phyloP scores from a whole-genome alignment of 257 asterid genomes.

The Fraxinus cuspidata region DNA sequence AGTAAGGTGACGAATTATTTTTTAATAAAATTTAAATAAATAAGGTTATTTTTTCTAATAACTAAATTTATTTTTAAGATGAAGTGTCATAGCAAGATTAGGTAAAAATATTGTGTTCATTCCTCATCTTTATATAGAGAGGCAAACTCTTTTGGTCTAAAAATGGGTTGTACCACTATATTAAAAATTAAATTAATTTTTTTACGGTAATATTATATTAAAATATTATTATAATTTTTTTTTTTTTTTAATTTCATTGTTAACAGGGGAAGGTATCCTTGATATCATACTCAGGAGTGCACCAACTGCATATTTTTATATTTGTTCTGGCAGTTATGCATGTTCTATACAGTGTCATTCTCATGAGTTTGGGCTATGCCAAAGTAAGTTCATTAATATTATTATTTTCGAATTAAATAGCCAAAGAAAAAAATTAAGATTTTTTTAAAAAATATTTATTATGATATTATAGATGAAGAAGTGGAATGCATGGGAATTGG shows the following conservation, averaged over 20 bases:
- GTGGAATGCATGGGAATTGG: conserved; percentile 71
- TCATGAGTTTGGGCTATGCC: conserved; percentile 53
- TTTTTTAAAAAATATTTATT: not conserved
- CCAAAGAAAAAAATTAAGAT: not conserved
- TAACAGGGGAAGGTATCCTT: conserved; percentile 44
- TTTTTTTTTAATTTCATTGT: not conserved
- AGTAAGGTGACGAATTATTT: conserved; percentile 14
- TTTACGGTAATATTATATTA: not conserved
- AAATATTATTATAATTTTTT: not conserved
- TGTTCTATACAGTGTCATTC: conserved; percentile 45
- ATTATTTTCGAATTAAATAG: no score
- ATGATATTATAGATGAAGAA: conserved; percentile 49
- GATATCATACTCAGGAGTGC: conserved; percentile 47
- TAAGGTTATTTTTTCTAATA: not conserved
- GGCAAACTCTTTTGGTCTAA: no score
- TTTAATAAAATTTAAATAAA: no score
- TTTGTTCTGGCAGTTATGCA: conserved; percentile 53
- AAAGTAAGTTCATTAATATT: conserved; percentile 37
- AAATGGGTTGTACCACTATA: no score
- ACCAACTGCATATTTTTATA: conserved; percentile 52
- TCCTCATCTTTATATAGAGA: no score
- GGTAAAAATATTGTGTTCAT: no score
- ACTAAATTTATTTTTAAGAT: not conserved
- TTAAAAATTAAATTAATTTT: not conserved
- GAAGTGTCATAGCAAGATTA: no score